phyloP scores from a whole-genome alignment of 148 eudicot genomes.

The Simmondsia chinensis region DNA sequence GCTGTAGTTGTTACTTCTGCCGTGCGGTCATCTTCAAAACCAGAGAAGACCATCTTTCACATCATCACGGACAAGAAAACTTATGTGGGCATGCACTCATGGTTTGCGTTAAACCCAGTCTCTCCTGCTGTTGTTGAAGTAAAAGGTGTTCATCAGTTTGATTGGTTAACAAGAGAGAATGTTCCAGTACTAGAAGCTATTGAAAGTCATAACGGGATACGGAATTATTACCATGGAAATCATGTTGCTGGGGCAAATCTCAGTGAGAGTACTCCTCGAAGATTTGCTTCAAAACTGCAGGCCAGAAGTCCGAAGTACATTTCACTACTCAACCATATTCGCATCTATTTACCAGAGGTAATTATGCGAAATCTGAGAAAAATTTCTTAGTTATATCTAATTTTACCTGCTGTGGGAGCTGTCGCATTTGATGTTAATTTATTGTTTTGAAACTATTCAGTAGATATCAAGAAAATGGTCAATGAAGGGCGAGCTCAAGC shows the following conservation, averaged over 20 bases:
- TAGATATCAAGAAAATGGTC: too few relatives aligned
- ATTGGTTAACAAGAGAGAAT: conserved; percentile 97
- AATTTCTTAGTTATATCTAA: too few relatives aligned
- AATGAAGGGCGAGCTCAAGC: too few relatives aligned
- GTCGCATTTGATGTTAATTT: too few relatives aligned
- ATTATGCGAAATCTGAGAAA: neutral
- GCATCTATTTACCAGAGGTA: conserved; percentile 99
- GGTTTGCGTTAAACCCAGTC: conserved; percentile 87
- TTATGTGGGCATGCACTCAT: conserved; percentile 97
- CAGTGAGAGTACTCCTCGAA: conserved; percentile 76
- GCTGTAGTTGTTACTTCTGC: conserved; percentile 88
- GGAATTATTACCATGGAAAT: conserved; percentile 93
- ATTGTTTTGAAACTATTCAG: too few relatives aligned
- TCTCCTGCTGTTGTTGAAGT: conserved; percentile 93
- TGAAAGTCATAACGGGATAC: conserved; percentile 73
- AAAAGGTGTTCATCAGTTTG: conserved; percentile 98
- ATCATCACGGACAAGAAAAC: conserved; percentile 98
- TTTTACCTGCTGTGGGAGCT: too few relatives aligned
- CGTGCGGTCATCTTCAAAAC: conserved; percentile 61
- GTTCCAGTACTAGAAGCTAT: conserved; percentile 98
- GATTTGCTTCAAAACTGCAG: conserved; percentile 86
- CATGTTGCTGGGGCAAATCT: conserved; percentile 87
- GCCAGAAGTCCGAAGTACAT: conserved; percentile 99
- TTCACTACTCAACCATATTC: conserved; percentile 93
- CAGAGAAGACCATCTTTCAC: conserved; percentile 88